Evolutionary conservation across 2,329 filamentous ascomycete genomes (phyloP).

Genomic region (Podosphaera xanthii): DNA sequence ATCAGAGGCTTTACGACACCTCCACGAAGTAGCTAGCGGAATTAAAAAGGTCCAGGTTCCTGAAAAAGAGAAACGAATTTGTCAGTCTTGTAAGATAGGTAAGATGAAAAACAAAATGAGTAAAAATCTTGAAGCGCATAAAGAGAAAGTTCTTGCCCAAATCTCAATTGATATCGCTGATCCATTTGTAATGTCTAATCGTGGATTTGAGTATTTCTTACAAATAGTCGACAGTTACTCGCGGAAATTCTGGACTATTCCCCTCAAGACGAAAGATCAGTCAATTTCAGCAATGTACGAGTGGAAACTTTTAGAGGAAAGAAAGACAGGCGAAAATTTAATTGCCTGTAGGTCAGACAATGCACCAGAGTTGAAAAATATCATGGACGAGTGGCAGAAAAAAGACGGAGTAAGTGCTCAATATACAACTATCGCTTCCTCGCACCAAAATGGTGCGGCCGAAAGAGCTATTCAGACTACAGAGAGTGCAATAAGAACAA

Average conservation of each 20-base stretch:
- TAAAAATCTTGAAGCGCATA: background rate
- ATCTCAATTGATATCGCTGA: background rate
- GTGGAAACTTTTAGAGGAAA: too few relatives aligned
- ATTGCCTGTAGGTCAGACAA: too few relatives aligned
- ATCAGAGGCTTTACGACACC: background rate
- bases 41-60: background rate
- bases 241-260: background rate
- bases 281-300: background rate
- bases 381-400: background rate
- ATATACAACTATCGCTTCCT: background rate
- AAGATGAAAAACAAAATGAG: background rate
- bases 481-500: background rate
- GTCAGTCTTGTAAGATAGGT: background rate
- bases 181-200: background rate
- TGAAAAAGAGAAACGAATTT: background rate
- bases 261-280: background rate
- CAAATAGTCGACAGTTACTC: background rate
- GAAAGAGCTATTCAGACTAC: background rate
- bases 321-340: too few relatives aligned
- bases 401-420: background rate
- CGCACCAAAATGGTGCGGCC: background rate
- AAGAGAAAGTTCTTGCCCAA: background rate
- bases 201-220: too few relatives aligned
- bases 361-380: too few relatives aligned
- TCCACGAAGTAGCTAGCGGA: background rate